Percentiles rank a stretch among this genome's conserved stretches.
phyloP scores from a whole-genome alignment of 2,329 filamentous ascomycete genomes.

The Blastomyces gilchristii region DNA sequence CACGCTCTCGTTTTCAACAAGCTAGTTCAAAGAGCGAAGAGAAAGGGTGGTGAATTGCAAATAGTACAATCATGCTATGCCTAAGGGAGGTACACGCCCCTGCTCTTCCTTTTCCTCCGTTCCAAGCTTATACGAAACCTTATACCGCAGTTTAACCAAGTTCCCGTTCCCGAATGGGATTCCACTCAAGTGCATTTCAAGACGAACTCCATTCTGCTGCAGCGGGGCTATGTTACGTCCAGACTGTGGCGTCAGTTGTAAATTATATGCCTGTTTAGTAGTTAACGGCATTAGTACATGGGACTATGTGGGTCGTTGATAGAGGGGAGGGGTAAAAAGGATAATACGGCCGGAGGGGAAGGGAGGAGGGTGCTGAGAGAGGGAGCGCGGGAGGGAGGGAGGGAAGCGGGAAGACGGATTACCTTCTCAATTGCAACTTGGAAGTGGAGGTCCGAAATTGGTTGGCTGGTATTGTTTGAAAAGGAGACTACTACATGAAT shows the following conservation, averaged over 20 bases:
- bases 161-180: conserved; percentile 63
- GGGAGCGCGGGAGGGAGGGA: neutral
- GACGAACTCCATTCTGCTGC: conserved; percentile 68
- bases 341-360: neutral
- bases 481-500: conserved; percentile 70
- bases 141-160: conserved; percentile 82
- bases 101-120: conserved; percentile 58
- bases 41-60: neutral
- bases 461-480: conserved; percentile 64
- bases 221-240: conserved; percentile 62
- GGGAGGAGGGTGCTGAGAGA: too few relatives aligned
- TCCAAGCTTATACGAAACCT: conserved; percentile 65
- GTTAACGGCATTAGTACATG: conserved; percentile 6
- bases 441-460: conserved; percentile 72
- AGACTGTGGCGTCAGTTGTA: conserved; percentile 76
- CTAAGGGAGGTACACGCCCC: conserved; percentile 72
- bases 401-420: conserved; percentile 14
- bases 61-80: conserved; percentile 47
- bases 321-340: conserved; percentile 1
- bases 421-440: conserved; percentile 92
- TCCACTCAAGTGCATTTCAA: conserved; percentile 68
- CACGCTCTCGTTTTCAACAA: neutral
- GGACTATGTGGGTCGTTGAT: conserved; percentile 7
- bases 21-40: conserved; percentile 11
- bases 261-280: conserved; percentile 56